Evolutionary conservation across 148 eudicot species (phyloP).

Genomic region (Chenopodium suecicum): DNA sequence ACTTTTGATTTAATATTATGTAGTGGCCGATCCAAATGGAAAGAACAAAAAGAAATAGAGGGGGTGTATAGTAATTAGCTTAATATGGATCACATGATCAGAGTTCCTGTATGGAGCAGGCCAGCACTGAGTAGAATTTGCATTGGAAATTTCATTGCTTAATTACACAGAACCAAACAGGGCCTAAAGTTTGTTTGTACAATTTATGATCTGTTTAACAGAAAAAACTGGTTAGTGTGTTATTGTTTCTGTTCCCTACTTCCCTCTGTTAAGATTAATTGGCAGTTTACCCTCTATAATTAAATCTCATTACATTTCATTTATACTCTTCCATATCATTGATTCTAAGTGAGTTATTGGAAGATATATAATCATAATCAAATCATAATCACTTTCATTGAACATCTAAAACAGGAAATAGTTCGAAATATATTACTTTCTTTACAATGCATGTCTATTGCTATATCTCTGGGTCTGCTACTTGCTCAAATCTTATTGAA

Average conservation of each 20-base stretch:
- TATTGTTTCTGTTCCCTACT: neutral
- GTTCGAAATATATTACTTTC: too few relatives aligned
- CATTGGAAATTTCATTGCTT: neutral
- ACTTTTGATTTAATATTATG: too few relatives aligned
- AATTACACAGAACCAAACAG: neutral
- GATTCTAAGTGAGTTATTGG: neutral
- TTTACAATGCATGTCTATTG: neutral
- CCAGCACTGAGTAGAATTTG: too few relatives aligned
- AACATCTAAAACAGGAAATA: neutral
- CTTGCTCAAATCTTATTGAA: neutral
- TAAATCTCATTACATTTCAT: neutral
- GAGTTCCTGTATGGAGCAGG: too few relatives aligned
- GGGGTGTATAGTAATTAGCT: too few relatives aligned
- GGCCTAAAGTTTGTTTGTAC: neutral
- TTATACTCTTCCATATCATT: neutral
- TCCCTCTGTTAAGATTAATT: neutral
- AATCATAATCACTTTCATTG: neutral
- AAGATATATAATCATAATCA: neutral
- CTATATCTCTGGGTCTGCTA: neutral
- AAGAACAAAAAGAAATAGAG: too few relatives aligned
- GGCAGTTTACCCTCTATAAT: neutral
- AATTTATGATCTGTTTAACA: neutral
- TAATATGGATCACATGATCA: too few relatives aligned
- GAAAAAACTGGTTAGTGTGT: neutral
- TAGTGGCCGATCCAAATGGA: too few relatives aligned